Evolutionary conservation across 306 rosid species (phyloP).

Genomic region (Dalbergia oliveri): DNA sequence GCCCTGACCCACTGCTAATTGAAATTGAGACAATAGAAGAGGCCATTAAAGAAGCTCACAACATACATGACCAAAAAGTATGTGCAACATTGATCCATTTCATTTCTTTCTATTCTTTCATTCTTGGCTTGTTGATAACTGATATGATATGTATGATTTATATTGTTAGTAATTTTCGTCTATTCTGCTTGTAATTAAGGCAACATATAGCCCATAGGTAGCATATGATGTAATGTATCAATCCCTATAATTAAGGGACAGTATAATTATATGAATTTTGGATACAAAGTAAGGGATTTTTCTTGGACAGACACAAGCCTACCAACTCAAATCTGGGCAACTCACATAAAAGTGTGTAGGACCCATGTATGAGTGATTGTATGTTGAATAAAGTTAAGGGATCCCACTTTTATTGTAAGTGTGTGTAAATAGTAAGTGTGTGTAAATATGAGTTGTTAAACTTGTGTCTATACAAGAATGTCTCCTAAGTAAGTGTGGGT

Average conservation of each 20-base stretch:
- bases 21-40: conserved; percentile 31
- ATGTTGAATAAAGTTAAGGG: no score
- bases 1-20: conserved; percentile 27
- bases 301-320: no score
- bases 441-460: no score
- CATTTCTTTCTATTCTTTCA: not conserved
- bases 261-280: not conserved
- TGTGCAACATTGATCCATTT: not conserved
- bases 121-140: not conserved
- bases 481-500: not conserved
- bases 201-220: not conserved
- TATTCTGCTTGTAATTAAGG: not conserved
- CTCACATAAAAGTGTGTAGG: no score
- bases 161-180: not conserved
- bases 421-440: no score
- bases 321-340: no score
- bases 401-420: no score
- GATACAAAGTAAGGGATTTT: not conserved
- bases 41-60: conserved; percentile 16
- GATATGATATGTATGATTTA: no score
- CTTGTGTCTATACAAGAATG: no score
- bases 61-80: conserved; percentile 8
- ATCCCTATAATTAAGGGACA: not conserved
- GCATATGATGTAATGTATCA: not conserved
- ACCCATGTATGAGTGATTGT: no score